phyloP scores from a whole-genome alignment of 1,284 basidiomycete genomes.

The Malassezia dermatis region DNA sequence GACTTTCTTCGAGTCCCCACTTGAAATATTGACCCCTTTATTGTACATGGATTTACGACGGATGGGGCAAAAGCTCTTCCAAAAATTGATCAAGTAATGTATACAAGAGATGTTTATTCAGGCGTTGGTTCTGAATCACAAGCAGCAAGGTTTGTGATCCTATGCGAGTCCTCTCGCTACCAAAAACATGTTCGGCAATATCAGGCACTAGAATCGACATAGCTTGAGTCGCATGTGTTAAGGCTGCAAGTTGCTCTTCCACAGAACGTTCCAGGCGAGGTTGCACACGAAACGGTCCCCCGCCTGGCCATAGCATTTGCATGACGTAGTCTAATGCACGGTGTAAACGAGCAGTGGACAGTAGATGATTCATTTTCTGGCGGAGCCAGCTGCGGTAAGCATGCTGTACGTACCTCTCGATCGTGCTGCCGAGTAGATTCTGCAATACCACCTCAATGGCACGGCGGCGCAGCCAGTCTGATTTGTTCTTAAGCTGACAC shows the following conservation, averaged over 20 bases:
- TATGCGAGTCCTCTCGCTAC: constrained; percentile 77
- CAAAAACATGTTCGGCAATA: constrained; percentile 88
- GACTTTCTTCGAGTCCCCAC: constrained; percentile 28
- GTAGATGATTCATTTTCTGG: constrained; percentile 58
- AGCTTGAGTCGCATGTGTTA: constrained; percentile 75
- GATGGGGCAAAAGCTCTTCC: constrained; percentile 10
- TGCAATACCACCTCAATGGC: constrained; percentile 92
- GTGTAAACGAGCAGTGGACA: constrained; percentile 51
- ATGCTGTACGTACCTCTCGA: constrained; percentile 62
- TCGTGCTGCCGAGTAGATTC: constrained; percentile 85
- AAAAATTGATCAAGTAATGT: constrained; percentile 23
- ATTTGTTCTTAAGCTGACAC: constrained; percentile 86
- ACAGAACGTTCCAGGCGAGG: constrained; percentile 57
- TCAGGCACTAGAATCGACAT: constrained; percentile 86
- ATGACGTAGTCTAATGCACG: constrained; percentile 57
- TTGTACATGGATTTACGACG: not conserved
- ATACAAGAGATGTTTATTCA: constrained; percentile 55
- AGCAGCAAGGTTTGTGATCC: constrained; percentile 83
- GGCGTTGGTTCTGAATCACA: constrained; percentile 75
- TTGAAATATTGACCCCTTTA: not conserved
- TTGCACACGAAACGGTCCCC: constrained; percentile 57
- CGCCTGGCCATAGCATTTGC: constrained; percentile 70
- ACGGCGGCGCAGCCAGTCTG: constrained; percentile 90
- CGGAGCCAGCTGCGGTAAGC: constrained; percentile 62
- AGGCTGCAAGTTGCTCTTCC: constrained; percentile 67